Evolutionary conservation across 257 asterid genomes (phyloP), one percentile per base, ranked within the genome.

Genomic region (Ocimum tenuiflorum): DNA sequence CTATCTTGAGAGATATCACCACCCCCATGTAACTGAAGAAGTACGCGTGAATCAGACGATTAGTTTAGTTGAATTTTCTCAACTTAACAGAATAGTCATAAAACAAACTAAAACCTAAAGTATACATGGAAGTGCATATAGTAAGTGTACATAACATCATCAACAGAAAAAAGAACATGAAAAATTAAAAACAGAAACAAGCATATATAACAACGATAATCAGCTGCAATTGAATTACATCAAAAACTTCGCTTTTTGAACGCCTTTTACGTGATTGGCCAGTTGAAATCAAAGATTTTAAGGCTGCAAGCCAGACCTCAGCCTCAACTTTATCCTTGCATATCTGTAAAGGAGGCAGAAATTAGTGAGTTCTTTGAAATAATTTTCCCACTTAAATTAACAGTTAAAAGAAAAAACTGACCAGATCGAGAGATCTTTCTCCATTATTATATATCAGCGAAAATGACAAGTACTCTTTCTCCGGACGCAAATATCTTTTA

Each of bases 381-480:
- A 15, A 55, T 14, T 36, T 42, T 6, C 10, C 13, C 45, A 61
- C 49, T 52, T 63, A 29, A 31, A 58, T 12, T 46, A 65, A 59
- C 12, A 14, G 49, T 65, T 20, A 41, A 7, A n/a, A 29, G 1
- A n/a, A 54, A 33, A 39, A 13, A 80, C 99, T 76, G 20, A 92
- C 99, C 95, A 92, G 81, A 75, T 92, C 99, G 14, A 92, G 91
- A 47, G 97, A 89, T 82, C 99, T 83, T 36, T 92, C 99, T 0
- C 96, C 97, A 73, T 83, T 85, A 73, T 85, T 84, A 74, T 89
- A 84, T 75, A 92, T 79, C 60, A 92, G 89, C 10, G 99, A 92
- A 74, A 92, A 92, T 23, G 99, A 92, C 62, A 89, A 76, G 80
- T 86, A 89, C 70, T 92, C 99, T 86, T 92, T 92, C 68, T 92